Percentiles rank a stretch among this genome's conserved stretches.
Conservation (phyloP, 352 stramenopile species). For the Pythium aphanidermatum region DNA sequence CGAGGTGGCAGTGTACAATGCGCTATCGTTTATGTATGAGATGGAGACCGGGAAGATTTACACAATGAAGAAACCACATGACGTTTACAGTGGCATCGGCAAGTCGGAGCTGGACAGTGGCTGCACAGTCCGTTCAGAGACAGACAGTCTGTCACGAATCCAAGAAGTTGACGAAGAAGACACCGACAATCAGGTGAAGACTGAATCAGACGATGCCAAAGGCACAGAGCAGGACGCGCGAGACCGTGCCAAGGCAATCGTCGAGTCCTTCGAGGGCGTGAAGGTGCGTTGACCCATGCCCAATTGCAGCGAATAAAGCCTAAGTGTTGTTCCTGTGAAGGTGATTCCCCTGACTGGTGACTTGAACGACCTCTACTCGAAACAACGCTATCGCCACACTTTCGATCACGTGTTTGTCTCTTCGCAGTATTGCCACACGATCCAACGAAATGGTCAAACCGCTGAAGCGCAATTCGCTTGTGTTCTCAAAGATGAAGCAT, state of each 20-base stretch:
- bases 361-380: conserved; percentile 50
- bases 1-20: conserved; percentile 91
- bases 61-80: conserved; percentile 83
- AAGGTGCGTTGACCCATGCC: conserved; percentile 34
- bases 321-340: too few relatives aligned
- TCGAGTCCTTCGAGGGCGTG: conserved; percentile 47
- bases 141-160: conserved; percentile 13
- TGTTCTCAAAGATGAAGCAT: conserved; percentile 33
- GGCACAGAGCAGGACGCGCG: conserved; percentile 27
- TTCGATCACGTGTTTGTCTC: conserved; percentile 74
- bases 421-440: conserved; percentile 45
- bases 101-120: conserved; percentile 25
- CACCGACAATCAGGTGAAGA: conserved; percentile 11
- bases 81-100: conserved; percentile 85
- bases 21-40: conserved; percentile 88
- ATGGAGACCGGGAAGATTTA: conserved; percentile 86
- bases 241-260: conserved; percentile 31
- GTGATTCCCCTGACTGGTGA: conserved; percentile 59
- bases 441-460: conserved; percentile 23
- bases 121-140: not conserved
- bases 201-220: conserved; percentile 23
- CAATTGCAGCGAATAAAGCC: too few relatives aligned
- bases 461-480: conserved; percentile 23
- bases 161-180: conserved; percentile 19
- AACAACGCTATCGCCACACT: conserved; percentile 48